Evolutionary conservation across 306 rosid genomes (phyloP).

Genomic region (Hippophae gyantsensis): DNA sequence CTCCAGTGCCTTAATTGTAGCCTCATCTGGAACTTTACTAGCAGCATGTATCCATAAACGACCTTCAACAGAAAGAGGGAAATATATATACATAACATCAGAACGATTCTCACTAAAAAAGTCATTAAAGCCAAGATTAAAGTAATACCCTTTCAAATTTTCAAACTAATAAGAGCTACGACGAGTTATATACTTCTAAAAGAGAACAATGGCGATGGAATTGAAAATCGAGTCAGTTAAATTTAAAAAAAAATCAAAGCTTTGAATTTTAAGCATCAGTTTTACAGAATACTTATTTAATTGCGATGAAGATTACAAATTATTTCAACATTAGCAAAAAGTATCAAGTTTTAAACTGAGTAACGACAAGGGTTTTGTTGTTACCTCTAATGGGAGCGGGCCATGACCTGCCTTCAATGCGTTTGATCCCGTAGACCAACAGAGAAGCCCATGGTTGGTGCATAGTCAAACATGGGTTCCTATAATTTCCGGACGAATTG

Average conservation of each 20-base stretch:
- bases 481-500: constrained; percentile 36
- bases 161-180: background rate
- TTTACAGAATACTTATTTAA: too few relatives aligned
- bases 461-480: constrained; percentile 83
- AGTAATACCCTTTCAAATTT: background rate
- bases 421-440: constrained; percentile 80
- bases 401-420: constrained; percentile 88
- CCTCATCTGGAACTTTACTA: constrained; percentile 78
- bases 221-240: too few relatives aligned
- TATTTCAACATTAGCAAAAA: background rate
- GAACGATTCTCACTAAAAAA: background rate
- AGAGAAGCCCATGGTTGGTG: constrained; percentile 99
- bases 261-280: too few relatives aligned
- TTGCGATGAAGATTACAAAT: too few relatives aligned
- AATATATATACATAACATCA: background rate
- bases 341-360: background rate
- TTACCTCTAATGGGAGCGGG: constrained; percentile 78
- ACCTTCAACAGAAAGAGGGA: constrained; percentile 37
- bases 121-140: background rate
- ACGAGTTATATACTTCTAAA: too few relatives aligned
- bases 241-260: too few relatives aligned
- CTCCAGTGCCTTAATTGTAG: constrained; percentile 91
- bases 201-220: too few relatives aligned
- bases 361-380: background rate
- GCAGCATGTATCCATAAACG: constrained; percentile 99